Base-by-base conservation (phyloP, 2,329 filamentous ascomycete genomes). In the Trichocomaceae sp. region DNA sequence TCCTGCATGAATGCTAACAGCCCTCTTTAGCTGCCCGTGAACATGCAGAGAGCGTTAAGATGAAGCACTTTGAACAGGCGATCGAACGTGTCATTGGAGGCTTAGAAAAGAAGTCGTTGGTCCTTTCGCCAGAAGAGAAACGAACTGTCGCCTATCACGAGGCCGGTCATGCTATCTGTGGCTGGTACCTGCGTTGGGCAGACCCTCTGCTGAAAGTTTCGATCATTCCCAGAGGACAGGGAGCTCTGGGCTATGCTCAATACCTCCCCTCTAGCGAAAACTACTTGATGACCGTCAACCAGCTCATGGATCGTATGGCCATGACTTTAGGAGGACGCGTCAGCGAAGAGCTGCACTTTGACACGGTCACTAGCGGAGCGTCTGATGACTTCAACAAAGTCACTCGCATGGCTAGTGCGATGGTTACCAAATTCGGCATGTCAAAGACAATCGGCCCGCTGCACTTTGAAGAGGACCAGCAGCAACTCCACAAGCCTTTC, bases 401-500 rank as follows among this genome's bases (percentile, higher is more conserved):
- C 41, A 96, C 93, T 2, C 83, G 85, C 55, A 92, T 96, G 87
- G 95, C 93, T 3, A 95, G 88, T 17, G 86, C 88, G 59, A 99
- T 99, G 93, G 93, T 99, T 29, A 99, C 92, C n/a, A 89, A 96
- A 71, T 99, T 90, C 86, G 93, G 93, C 62, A 99, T 99, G 93
- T 95, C 88, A 41, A 83, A 88, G 62, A 95, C 95, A 76, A 86
- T 99, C 47, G 92, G 92, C 29, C 91, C 91, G 60, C 80, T 99
- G 59, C 88, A 95, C 78, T 99, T 92, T 72, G 87, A 93, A 64
- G 83, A 86, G 62, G 87, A 90, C 66, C 82, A 87, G 60, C 87
- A 88, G 69, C 85, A 88, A 66, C 75, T 96, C 57, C 85, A 91
- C 69, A 99, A 99, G 78, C 93, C 93, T 0, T 99, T 97, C 75